phyloP scores from a whole-genome alignment of 306 rosid genomes.

The Trifolium subterraneum region DNA sequence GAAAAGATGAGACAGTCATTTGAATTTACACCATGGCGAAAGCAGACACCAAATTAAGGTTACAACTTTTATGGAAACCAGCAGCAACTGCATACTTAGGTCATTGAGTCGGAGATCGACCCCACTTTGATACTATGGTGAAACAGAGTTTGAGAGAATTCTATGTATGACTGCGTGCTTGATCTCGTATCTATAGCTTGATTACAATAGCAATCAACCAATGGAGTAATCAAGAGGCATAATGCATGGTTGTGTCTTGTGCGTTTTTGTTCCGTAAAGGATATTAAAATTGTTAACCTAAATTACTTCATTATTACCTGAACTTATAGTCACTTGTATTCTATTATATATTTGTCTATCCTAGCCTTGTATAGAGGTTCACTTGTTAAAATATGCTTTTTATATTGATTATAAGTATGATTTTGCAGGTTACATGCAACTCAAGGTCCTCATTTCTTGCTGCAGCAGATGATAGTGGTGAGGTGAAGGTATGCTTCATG shows the following conservation, averaged over 20 bases:
- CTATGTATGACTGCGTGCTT: background rate
- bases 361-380: constrained; percentile 3
- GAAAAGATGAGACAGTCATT: background rate
- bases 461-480: constrained; percentile 93
- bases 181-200: constrained; percentile 11
- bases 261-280: constrained; percentile 13
- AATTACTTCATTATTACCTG: constrained; percentile 27
- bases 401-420: constrained; percentile 28
- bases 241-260: constrained; percentile 3
- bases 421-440: constrained; percentile 76
- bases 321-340: constrained; percentile 19
- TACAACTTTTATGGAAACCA: background rate
- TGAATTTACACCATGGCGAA: background rate
- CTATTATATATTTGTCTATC: constrained; percentile 16
- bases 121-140: background rate
- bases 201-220: background rate
- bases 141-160: background rate
- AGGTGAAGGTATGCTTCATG: constrained; percentile 71
- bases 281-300: constrained; percentile 31
- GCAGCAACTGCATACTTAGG: background rate
- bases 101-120: background rate
- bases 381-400: constrained; percentile 19
- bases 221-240: background rate
- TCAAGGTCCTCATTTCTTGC: constrained; percentile 84
- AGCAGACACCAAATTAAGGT: background rate